phyloP scores from a whole-genome alignment of 2,329 filamentous ascomycete genomes.

The Penicillium sp. region DNA sequence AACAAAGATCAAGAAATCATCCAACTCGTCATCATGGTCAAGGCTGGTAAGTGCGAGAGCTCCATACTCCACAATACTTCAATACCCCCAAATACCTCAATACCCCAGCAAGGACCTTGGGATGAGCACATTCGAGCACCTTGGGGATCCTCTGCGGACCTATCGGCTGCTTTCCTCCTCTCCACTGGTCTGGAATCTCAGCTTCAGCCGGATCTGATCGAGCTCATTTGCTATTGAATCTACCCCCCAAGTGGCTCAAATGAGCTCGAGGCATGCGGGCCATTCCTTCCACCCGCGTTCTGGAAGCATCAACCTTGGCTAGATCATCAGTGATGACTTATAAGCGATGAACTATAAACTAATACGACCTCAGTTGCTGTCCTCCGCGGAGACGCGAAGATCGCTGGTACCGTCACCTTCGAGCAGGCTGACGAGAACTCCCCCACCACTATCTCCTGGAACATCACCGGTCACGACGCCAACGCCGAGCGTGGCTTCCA shows the following conservation, averaged over 20 bases:
- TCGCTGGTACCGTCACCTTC: constrained; percentile 91
- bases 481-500: constrained; percentile 98
- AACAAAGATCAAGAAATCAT: constrained; percentile 8
- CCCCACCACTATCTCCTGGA: constrained; percentile 84
- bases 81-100: background rate
- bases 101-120: constrained; percentile 33
- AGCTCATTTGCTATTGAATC: constrained; percentile 8
- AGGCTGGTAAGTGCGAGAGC: constrained; percentile 71
- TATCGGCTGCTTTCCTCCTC: constrained; percentile 27
- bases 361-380: constrained; percentile 68
- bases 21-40: constrained; percentile 81
- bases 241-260: background rate
- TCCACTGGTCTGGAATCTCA: constrained; percentile 6
- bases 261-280: background rate
- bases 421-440: constrained; percentile 82
- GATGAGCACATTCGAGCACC: constrained; percentile 46
- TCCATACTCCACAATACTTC: background rate
- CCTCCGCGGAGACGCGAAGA: constrained; percentile 95
- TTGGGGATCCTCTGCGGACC: constrained; percentile 30
- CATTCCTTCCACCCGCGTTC: constrained; percentile 7
- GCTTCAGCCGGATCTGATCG: background rate
- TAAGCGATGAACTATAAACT: constrained; percentile 7
- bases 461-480: constrained; percentile 87
- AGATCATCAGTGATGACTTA: too few relatives aligned
- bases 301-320: constrained; percentile 1